Base-by-base conservation (phyloP, 2,329 filamentous ascomycete species). In the Graphiopsis chlorocephala region DNA sequence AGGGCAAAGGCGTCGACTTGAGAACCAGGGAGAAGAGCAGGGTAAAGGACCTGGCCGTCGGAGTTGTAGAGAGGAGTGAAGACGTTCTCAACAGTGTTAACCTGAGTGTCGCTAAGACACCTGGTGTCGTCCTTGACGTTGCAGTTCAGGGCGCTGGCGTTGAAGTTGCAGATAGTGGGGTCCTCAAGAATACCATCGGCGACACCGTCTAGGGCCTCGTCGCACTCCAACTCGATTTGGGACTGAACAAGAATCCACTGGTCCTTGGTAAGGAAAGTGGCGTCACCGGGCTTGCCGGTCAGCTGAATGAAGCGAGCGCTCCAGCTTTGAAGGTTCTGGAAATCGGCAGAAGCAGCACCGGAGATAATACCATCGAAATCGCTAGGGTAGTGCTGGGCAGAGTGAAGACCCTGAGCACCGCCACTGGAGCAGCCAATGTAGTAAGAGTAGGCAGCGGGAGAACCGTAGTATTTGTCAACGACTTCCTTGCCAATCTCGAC, bases 321-420 rank as follows among this genome's bases (percentile, higher is more conserved):
- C 80, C 79, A 83, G 4, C 77, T 78, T n/a, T 76, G 69, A 17
- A 83, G 68, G 53, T 79, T 78, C 67, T 80, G 75, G 66, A 79
- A 80, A 67, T 80, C 78, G 57, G 79, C 69, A 23, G 79, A 79
- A 20, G 81, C 74, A 55, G 80, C 76, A 14, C 79, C 80, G 63
- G 78, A 77, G 29, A 83, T 76, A 53, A 83, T 79, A 25, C 81
- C 81, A 61, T 83, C 80, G 62, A 83, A 83, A 66, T 83, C 81
- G 20, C 78, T 72, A 0, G 81, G 81, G 66, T 77, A 83, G 56
- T 77, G 72, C 64, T 82, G 77, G 4, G 78, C 75, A 2, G 78
- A 78, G 66, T 81, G 81, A 56, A 82, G 72, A 31, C 81, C 81
- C 68, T 83, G 80, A 17, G 78, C 75, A 23, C 81, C 81, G 63